A percentile compares a stretch with the other conserved stretches of the same genome.
Conservation (phyloP, 352 stramenopile genomes). For the Albugo candida region DNA sequence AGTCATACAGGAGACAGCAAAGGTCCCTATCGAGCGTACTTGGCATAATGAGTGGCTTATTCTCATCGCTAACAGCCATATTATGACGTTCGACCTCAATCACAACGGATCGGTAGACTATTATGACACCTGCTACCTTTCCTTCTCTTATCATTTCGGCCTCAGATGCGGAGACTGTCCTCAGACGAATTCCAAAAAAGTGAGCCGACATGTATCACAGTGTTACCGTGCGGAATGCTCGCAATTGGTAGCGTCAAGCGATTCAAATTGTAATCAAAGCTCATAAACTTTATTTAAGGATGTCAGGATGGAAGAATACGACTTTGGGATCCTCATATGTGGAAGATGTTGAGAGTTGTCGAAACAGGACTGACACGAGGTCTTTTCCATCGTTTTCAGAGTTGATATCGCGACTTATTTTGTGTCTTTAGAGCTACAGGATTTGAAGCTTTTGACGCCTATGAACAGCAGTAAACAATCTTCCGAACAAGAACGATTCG, state of each 20-base stretch:
- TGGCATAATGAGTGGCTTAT: conserved; percentile 64
- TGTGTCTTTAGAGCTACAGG: conserved; percentile 32
- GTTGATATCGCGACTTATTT: background rate
- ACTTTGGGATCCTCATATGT: conserved; percentile 35
- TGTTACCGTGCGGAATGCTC: conserved; percentile 37
- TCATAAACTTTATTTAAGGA: background rate
- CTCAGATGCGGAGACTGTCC: conserved; percentile 6
- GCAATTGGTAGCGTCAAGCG: conserved; percentile 17
- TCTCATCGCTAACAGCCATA: conserved; percentile 29
- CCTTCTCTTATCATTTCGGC: background rate
- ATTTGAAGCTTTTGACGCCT: conserved; percentile 32
- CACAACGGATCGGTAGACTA: conserved; percentile 24
- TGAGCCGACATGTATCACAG: conserved; percentile 29
- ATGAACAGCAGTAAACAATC: background rate
- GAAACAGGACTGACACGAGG: conserved; percentile 33
- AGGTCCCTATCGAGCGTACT: conserved; percentile 15
- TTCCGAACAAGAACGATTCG: conserved; percentile 8
- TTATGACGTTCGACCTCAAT: conserved; percentile 54
- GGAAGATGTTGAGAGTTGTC: conserved; percentile 36
- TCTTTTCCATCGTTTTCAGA: conserved; percentile 1
- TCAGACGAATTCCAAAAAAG: conserved; percentile 40
- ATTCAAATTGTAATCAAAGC: background rate
- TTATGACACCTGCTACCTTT: background rate
- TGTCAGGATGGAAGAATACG: conserved; percentile 61
- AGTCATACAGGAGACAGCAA: conserved; percentile 23